A percentile compares a stretch with the other conserved stretches of the same genome.
phyloP scores from a whole-genome alignment of 371 early-diverging fungal species.

The Rhizopus microsporus region DNA sequence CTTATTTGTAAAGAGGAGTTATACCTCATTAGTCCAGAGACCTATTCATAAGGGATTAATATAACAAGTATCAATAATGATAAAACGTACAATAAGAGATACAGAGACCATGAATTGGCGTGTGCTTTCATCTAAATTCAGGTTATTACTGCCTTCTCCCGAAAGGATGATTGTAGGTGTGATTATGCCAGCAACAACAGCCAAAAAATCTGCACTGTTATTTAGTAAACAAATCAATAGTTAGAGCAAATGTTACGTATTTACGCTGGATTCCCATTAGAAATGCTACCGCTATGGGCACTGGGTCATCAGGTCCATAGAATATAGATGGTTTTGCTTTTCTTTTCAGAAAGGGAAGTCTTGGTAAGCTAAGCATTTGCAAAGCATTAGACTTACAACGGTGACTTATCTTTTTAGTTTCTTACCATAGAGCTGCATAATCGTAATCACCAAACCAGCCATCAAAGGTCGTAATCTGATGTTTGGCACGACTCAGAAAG shows the following conservation, averaged over 20 bases:
- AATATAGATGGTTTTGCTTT: constrained; percentile 24
- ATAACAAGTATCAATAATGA: constrained; percentile 8
- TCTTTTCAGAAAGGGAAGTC: constrained; percentile 23
- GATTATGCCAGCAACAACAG: constrained; percentile 55
- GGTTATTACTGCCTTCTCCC: constrained; percentile 44
- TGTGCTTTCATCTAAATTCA: constrained; percentile 47
- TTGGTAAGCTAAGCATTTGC: constrained; percentile 26
- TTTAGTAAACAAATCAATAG: background rate
- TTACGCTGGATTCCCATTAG: constrained; percentile 40
- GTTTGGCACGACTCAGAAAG: background rate
- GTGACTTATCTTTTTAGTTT: background rate
- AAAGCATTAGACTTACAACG: background rate
- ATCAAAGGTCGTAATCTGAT: constrained; percentile 14
- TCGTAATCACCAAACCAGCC: constrained; percentile 42
- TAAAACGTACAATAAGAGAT: constrained; percentile 42
- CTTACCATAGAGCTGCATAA: constrained; percentile 35
- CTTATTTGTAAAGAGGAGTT: background rate
- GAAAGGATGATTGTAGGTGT: constrained; percentile 52
- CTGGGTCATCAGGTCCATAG: constrained; percentile 34
- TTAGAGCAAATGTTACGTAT: background rate
- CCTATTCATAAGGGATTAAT: constrained; percentile 10
- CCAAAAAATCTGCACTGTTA: constrained; percentile 35
- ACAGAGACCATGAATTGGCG: constrained; percentile 56
- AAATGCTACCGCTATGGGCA: constrained; percentile 32
- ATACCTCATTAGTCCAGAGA: constrained; percentile 34